A percentile compares a stretch with the other conserved stretches of the same genome.
These are phyloP conservation scores for Kodamaea laetipori DNA, from an alignment of 805 yeast species.

Conservation along the genomic window DNA sequence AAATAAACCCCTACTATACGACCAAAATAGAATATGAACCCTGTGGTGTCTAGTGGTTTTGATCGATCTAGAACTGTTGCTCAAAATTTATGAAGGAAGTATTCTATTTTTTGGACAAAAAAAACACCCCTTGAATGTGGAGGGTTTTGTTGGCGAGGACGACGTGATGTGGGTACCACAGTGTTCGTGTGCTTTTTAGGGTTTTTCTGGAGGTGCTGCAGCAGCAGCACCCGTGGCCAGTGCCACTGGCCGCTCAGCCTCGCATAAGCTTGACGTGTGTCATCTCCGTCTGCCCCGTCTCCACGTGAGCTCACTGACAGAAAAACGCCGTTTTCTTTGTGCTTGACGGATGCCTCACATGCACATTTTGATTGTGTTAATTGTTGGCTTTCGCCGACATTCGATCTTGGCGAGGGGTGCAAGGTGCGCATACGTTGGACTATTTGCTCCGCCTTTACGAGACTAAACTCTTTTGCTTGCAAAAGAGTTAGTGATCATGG, in stretches of 20 bases:
- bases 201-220: too few species aligned
- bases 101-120: background rate
- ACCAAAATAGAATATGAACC: background rate
- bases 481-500: too few species aligned
- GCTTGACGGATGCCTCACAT: constrained; percentile 7
- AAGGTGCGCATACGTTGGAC: constrained; percentile 7
- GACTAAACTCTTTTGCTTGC: too few species aligned
- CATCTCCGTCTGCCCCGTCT: too few species aligned
- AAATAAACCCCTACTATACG: background rate
- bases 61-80: constrained; percentile 2
- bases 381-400: constrained; percentile 6
- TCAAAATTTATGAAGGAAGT: background rate
- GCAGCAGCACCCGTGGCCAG: too few species aligned
- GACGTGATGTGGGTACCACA: too few species aligned
- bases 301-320: too few species aligned
- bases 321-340: constrained; percentile 4
- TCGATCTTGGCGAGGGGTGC: constrained; percentile 8
- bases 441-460: constrained; percentile 1
- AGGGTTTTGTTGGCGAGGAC: background rate
- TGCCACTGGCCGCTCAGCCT: too few species aligned
- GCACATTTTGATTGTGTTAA: background rate
- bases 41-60: constrained; percentile 4
- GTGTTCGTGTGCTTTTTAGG: too few species aligned
- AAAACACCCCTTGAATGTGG: background rate
- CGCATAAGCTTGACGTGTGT: too few species aligned